Base-by-base conservation (phyloP, 2,329 filamentous ascomycete genomes). In the Teratosphaeriaceae sp. region DNA sequence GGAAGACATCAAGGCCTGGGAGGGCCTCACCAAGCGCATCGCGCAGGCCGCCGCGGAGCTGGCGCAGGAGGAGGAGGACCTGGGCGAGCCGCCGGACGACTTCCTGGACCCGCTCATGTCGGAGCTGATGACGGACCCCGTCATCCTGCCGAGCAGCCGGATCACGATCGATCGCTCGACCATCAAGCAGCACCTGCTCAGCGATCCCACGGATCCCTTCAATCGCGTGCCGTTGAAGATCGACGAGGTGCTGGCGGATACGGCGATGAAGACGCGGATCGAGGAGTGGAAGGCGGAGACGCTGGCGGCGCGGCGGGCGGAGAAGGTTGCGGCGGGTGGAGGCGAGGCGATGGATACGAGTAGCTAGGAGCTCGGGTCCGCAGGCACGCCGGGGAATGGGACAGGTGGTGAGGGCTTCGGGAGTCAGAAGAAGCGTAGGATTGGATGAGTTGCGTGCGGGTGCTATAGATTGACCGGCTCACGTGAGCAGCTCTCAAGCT, bases 91-190 rank as follows among this genome's bases (percentile, higher is more conserved):
- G 45, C 92, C 92, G 0, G 79, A 92, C 40, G 89, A 97, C 56
- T 97, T 90, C 59, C 74, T 90, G 56, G 78, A 98, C 65, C 92
- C 92, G 18, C 75, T 98, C 49, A 82, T 97, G 74, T 88, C 82
- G 53, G 87, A 86, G 9, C 69, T 98, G 51, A 98, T 98, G 92
- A 82, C 80, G 55, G 90, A 98, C 59, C 92, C 92, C 0, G 92
- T 98, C 23, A 80, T 89, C n/a, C 69, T 98, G 44, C 92, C 92
- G 1, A 73, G 70, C 19, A 82, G 78, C 39, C 75, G 70, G 57
- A 69, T 73, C 23, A 73, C 76, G 1, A 70, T 87, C 24, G 82
- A 86, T 60, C 73, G 82, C 20, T 76, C 78, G 41, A 86, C 82
- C 0, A 85, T 87, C 50, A 75, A 76, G 37, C 78, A 76, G 48